Evolutionary conservation across 73 alveolate species (phyloP).

Genomic region (Durusdinium trenchii): DNA sequence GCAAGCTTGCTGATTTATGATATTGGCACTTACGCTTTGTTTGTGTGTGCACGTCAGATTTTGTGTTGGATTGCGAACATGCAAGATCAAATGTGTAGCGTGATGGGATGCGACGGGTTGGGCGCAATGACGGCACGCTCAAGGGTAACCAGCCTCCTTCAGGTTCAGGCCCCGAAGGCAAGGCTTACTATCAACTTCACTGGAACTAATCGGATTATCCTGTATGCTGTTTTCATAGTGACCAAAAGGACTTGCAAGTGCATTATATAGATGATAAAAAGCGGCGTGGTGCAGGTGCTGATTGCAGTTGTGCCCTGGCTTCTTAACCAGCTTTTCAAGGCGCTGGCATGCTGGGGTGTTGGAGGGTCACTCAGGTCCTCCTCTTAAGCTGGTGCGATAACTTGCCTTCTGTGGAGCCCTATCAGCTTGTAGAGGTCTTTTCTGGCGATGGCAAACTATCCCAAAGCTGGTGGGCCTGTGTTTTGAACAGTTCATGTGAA

Average conservation of each 20-base stretch:
- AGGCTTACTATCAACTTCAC: not conserved
- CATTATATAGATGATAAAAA: no score
- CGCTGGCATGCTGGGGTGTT: not conserved
- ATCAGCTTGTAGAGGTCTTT: not conserved
- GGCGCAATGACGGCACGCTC: not conserved
- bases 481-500: no score
- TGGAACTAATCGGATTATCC: not conserved
- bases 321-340: not conserved
- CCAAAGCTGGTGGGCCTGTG: not conserved
- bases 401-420: not conserved
- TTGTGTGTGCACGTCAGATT: not conserved
- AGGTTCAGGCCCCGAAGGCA: constrained; percentile 13
- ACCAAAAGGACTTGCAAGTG: no score
- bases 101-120: no score
- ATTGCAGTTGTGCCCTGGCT: not conserved
- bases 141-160: not conserved
- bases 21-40: not conserved
- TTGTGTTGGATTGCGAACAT: not conserved
- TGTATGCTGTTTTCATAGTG: not conserved
- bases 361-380: not conserved
- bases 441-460: not conserved
- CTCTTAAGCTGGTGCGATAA: not conserved
- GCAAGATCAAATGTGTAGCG: not conserved
- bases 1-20: not conserved
- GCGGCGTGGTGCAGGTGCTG: constrained; percentile 15